These are phyloP conservation scores for Aspergillus sp. DNA, from an alignment of 2,329 filamentous ascomycete genomes.

Conservation along the genomic window DNA sequence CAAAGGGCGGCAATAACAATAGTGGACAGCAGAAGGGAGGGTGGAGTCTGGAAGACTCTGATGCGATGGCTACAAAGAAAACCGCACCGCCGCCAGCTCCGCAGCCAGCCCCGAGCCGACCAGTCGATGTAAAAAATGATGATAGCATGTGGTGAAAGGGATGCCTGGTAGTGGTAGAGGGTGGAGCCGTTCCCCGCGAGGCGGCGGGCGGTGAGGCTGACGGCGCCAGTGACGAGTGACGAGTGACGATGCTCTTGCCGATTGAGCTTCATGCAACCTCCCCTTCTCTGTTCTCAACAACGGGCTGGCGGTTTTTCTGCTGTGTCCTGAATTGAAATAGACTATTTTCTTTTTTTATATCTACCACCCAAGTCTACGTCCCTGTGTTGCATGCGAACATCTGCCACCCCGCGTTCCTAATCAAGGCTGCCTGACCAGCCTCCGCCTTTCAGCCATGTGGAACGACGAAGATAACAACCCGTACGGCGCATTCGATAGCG, in stretches of 20 bases:
- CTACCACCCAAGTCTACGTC: neutral
- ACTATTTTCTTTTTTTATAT: neutral
- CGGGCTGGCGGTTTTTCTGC: neutral
- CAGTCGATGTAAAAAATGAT: neutral
- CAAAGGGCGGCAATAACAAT: neutral
- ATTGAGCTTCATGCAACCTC: slow-evolving; percentile 6
- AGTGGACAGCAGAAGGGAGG: neutral
- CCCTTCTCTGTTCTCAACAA: neutral
- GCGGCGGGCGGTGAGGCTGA: slow-evolving; percentile 5
- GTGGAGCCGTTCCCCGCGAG: slow-evolving; percentile 6
- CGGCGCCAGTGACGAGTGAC: neutral
- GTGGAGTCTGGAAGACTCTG: neutral
- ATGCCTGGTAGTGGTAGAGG: neutral
- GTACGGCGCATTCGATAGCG: slow-evolving; percentile 90
- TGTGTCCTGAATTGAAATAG: neutral
- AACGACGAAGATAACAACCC: slow-evolving; percentile 99
- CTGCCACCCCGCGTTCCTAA: slow-evolving; percentile 1
- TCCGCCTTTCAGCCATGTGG: slow-evolving; percentile 71
- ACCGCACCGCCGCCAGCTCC: too few relatives aligned
- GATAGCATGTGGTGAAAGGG: neutral
- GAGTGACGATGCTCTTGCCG: neutral
- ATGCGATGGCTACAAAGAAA: too few relatives aligned
- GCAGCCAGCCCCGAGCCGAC: too few relatives aligned
- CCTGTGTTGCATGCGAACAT: neutral
- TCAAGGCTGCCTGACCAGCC: slow-evolving; percentile 21